Conservation (phyloP, 2,329 filamentous ascomycete species). For the Onygenales sp. region DNA sequence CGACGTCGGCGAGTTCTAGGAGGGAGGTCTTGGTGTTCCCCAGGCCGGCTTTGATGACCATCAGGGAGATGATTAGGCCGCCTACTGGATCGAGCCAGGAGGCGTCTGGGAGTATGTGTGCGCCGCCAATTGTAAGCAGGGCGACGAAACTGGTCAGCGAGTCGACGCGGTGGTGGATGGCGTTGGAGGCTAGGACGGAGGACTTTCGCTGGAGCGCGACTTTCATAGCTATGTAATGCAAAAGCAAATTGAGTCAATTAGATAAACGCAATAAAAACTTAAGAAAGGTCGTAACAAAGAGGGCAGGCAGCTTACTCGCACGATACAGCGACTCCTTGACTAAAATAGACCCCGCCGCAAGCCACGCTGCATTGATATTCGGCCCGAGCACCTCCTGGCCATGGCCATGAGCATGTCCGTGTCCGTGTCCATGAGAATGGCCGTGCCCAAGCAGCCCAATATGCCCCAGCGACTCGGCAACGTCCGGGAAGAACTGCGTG, state of each 20-base stretch:
- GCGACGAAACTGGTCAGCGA: constrained; percentile 92
- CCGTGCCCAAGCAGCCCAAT: constrained; percentile 41
- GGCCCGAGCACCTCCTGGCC: constrained; percentile 50
- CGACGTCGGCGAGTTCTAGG: constrained; percentile 81
- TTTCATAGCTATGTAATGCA: constrained; percentile 66
- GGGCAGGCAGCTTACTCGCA: constrained; percentile 61
- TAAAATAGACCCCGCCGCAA: constrained; percentile 79
- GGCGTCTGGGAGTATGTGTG: constrained; percentile 75
- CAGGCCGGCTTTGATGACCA: constrained; percentile 86
- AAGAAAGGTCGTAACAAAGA: background rate
- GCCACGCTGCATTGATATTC: constrained; percentile 88
- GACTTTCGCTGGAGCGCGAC: constrained; percentile 89
- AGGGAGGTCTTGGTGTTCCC: constrained; percentile 75
- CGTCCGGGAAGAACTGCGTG: constrained; percentile 62
- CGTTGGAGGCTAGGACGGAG: constrained; percentile 90
- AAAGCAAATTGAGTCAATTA: background rate
- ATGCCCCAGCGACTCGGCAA: constrained; percentile 41
- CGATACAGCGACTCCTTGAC: constrained; percentile 96
- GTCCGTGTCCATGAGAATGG: constrained; percentile 51
- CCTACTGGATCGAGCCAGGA: constrained; percentile 92
- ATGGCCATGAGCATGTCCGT: constrained; percentile 45
- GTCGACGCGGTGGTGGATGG: constrained; percentile 91
- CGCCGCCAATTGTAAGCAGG: constrained; percentile 76
- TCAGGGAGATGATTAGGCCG: constrained; percentile 79
- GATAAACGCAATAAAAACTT: background rate